A percentile compares a stretch with the other conserved stretches of the same genome.
Evolutionary conservation across 2,329 filamentous ascomycete genomes (phyloP).

Genomic region (Neonectria hederae): DNA sequence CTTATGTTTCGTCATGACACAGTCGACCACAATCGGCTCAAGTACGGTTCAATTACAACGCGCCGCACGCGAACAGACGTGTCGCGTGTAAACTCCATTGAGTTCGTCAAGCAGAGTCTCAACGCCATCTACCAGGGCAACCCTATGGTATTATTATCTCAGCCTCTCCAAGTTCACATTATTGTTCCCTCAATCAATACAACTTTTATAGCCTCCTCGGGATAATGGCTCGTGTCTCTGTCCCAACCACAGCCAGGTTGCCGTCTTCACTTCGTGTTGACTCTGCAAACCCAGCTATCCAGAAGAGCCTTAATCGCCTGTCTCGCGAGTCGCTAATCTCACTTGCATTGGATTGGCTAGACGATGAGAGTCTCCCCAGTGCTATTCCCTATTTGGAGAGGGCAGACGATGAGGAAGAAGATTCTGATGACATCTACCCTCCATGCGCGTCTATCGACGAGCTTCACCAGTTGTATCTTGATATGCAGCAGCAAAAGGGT

Average conservation of each 20-base stretch:
- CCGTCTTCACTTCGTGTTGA: constrained; percentile 76
- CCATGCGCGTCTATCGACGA: constrained; percentile 72
- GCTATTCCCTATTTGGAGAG: constrained; percentile 48
- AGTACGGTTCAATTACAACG: constrained; percentile 10
- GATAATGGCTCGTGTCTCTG: constrained; percentile 65
- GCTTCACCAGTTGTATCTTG: constrained; percentile 71
- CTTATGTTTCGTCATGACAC: background rate
- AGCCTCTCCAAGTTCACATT: constrained; percentile 13
- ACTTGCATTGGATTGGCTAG: constrained; percentile 81
- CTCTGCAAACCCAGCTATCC: constrained; percentile 69
- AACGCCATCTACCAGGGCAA: constrained; percentile 13
- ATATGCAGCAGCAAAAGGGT: constrained; percentile 68
- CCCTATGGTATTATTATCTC: constrained; percentile 11
- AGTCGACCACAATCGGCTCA: background rate
- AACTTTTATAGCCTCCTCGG: constrained; percentile 6
- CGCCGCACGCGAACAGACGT: constrained; percentile 5
- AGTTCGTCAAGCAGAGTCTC: constrained; percentile 4
- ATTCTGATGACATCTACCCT: constrained; percentile 74
- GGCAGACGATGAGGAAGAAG: constrained; percentile 62
- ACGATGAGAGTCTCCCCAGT: constrained; percentile 70
- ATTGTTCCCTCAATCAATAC: constrained; percentile 22
- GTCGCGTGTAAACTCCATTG: constrained; percentile 23
- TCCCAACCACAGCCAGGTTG: constrained; percentile 77
- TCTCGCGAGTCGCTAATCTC: constrained; percentile 77
- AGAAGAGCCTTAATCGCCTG: constrained; percentile 74